Evolutionary conservation across 331 rosid genomes (phyloP), one percentile per base, ranked within the genome.

Genomic region (Acacia concinna): DNA sequence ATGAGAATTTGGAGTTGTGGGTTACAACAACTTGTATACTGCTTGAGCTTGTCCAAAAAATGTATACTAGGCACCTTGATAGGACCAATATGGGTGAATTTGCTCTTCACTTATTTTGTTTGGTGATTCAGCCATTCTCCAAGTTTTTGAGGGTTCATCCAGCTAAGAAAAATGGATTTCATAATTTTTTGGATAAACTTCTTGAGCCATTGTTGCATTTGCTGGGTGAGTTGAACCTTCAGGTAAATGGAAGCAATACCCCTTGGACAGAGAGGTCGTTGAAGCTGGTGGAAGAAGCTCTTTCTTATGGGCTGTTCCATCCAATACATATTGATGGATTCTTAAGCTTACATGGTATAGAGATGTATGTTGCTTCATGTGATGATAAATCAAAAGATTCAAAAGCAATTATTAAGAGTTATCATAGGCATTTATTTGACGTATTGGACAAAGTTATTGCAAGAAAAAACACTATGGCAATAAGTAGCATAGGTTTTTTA

Each of bases 361-460:
- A 87, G 49, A 91, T 80, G 80, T 87, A 87, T 80, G 85, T 27
- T 37, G 59, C 81, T 72, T 83, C 89, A 57, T 65, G 74, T 66
- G 79, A 81, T 79, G 87, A 81, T 85, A 78, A 71, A 67, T 80
- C 87, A 64, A 74, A 80, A 51, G 88, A 88, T 75, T 68, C 88
- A 25, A 88, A 84, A 82, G 74, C 84, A 56, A 77, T 64, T 54
- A 84, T 90, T 52, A 82, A 82, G 87, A 91, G 98, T 86, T 95
- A 93, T 84, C 97, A 90, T 81, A 90, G 93, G 81, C 94, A 95
- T 88, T 78, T 91, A 70, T 95, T 95, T 83, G 91, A 90, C 49
- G 88, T 73, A 40, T 71, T 88, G 84, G 89, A 85, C 78, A 86
- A 69, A 75, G 74, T 86, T 81, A 83, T 83, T 59, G 82, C 88